Base-by-base conservation (phyloP, 2,329 filamentous ascomycete genomes). In the Ascochyta rabiei region DNA sequence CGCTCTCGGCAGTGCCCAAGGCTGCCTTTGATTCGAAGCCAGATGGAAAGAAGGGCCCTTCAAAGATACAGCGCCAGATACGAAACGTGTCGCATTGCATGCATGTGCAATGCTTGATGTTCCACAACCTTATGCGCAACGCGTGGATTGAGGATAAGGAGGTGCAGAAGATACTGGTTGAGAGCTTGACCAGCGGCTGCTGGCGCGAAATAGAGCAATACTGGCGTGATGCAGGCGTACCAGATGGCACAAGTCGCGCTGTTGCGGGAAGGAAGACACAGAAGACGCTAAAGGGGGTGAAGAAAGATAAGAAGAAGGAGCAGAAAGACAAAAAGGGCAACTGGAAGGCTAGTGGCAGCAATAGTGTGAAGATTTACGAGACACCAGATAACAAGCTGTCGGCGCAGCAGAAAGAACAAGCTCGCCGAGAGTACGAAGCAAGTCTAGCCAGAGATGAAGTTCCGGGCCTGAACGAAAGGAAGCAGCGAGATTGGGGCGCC, bases 81-180 rank as follows among this genome's bases (percentile, higher is more conserved):
- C 84, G 95, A 23, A 84, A 87, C 30, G 82, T 87, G 3, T 92
- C 91, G 0, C 95, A 99, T 74, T 90, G 90, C 64, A 82, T 96
- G 63, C 95, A 99, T 74, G 92, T 98, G 2, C 87, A 96, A 71
- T 85, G 87, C 47, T 79, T 99, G 15, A 82, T 99, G 56, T 97
- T 89, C 82, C 93, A 98, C 72, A 98, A 98, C 69, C 85, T 90
- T 0, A 76, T 95, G 13, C 86, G 74, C 12, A 76, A 76, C 50
- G 60, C 62, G 2, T 75, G 74, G 74, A 62, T 74, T 6, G 67
- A 73, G 42, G 72, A 76, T 50, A 61, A 67, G 44, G 54, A 69
- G 41, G 68, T 73, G 21, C 73, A 75, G 56, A 67, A 59, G 48
- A 66, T 61, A 7, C 54, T 76, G 45, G 62, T 75, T 1, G 63